Conservation (phyloP, 768 basidiomycete species). For the Trichaptum fuscoviolaceum region DNA sequence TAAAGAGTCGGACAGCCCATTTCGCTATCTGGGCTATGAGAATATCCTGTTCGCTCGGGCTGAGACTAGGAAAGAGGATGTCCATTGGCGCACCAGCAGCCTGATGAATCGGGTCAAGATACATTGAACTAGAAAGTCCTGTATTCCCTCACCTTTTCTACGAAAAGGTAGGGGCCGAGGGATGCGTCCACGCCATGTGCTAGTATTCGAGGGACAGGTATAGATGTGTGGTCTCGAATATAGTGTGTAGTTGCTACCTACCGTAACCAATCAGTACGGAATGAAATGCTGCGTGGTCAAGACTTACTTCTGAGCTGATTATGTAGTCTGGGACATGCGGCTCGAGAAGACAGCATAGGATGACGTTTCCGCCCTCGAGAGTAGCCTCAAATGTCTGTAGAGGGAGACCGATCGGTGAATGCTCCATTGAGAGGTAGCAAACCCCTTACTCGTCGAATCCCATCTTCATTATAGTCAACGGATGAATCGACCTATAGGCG, state of each 20-base stretch:
- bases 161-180: slow-evolving; percentile 19
- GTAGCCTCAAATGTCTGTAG: slow-evolving; percentile 20
- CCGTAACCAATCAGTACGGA: background rate
- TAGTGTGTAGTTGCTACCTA: slow-evolving; percentile 27
- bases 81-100: slow-evolving; percentile 23
- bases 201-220: slow-evolving; percentile 23
- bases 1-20: slow-evolving; percentile 25
- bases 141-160: slow-evolving; percentile 21
- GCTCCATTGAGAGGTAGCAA: background rate
- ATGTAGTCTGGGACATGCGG: slow-evolving; percentile 10
- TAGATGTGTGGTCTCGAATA: slow-evolving; percentile 21
- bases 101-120: slow-evolving; percentile 12
- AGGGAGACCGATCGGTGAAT: slow-evolving; percentile 1
- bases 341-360: slow-evolving; percentile 16
- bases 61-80: slow-evolving; percentile 21
- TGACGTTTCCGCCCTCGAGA: slow-evolving; percentile 16
- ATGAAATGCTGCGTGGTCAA: background rate
- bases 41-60: slow-evolving; percentile 19
- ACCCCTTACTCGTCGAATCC: slow-evolving; percentile 8
- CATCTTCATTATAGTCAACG: slow-evolving; percentile 5
- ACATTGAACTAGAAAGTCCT: background rate
- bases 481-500: slow-evolving; percentile 13
- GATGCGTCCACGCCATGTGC: slow-evolving; percentile 9
- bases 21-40: slow-evolving; percentile 24
- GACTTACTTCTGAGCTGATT: slow-evolving; percentile 12